These are phyloP conservation scores for Sporisorium iseilematis-ciliati DNA, from an alignment of 1,284 basidiomycete genomes.

Conservation along the genomic window DNA sequence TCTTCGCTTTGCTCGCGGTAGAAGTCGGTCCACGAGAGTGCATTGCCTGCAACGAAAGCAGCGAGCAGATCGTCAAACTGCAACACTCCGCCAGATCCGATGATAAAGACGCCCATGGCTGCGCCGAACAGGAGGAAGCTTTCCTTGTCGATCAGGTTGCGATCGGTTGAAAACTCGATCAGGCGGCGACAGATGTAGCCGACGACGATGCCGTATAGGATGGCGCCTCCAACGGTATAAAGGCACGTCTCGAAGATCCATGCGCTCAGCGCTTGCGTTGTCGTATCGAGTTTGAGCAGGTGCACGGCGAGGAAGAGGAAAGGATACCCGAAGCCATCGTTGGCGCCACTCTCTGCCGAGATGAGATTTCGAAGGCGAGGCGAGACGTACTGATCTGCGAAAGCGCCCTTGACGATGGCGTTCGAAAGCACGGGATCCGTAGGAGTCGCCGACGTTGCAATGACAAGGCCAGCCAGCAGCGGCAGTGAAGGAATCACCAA, in stretches of 20 bases:
- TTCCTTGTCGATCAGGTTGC: constrained; percentile 63
- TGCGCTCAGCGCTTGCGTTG: constrained; percentile 36
- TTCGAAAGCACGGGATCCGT: constrained; percentile 63
- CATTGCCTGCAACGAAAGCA: constrained; percentile 60
- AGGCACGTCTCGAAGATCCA: constrained; percentile 56
- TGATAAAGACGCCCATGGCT: constrained; percentile 58
- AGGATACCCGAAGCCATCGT: constrained; percentile 61
- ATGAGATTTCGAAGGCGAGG: constrained; percentile 61
- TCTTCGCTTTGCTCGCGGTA: constrained; percentile 64
- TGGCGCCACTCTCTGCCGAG: constrained; percentile 63
- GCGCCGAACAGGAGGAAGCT: constrained; percentile 59
- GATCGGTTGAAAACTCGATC: constrained; percentile 55
- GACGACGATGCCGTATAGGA: constrained; percentile 51
- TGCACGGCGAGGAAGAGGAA: constrained; percentile 60
- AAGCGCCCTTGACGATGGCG: constrained; percentile 62
- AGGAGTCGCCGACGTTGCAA: constrained; percentile 54
- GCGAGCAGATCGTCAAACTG: constrained; percentile 62
- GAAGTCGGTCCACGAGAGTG: constrained; percentile 63
- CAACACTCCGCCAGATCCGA: constrained; percentile 55
- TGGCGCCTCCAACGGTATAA: constrained; percentile 49
- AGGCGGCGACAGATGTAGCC: constrained; percentile 50
- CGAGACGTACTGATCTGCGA: constrained; percentile 63
- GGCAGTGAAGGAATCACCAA: constrained; percentile 50
- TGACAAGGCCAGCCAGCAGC: constrained; percentile 51
- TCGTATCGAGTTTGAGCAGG: constrained; percentile 46